Percentiles rank a stretch among this genome's conserved stretches.
phyloP scores from a whole-genome alignment of 306 rosid genomes.

The Morella rubra region DNA sequence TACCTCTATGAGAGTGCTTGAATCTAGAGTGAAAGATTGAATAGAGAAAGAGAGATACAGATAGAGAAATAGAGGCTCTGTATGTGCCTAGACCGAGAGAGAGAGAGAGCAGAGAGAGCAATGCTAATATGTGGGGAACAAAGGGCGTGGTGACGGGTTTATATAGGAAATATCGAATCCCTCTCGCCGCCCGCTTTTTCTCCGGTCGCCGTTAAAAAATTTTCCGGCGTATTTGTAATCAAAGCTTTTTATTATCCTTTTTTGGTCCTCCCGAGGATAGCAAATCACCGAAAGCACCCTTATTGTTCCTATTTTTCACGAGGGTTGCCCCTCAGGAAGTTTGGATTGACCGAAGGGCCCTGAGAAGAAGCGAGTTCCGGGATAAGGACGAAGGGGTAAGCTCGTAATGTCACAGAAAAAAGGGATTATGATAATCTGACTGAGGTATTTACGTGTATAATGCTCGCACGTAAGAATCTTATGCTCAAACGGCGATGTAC shows the following conservation, averaged over 20 bases:
- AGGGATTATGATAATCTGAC: not conserved
- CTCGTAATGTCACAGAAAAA: not conserved
- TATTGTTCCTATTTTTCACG: not conserved
- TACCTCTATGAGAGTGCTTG: conserved; percentile 51
- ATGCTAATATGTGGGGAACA: conserved; percentile 49
- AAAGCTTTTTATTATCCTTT: not conserved
- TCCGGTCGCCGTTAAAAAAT: conserved; percentile 42
- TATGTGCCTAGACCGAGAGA: conserved; percentile 36
- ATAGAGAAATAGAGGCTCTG: conserved; percentile 32
- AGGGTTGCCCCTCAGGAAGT: not conserved
- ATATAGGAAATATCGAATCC: conserved; percentile 74
- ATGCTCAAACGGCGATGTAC: not conserved
- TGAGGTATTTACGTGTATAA: not conserved
- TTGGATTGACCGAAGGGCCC: not conserved
- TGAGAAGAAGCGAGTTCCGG: not conserved
- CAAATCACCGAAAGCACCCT: conserved; percentile 20
- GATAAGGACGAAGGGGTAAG: conserved; percentile 2
- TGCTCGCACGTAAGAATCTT: conserved; percentile 36
- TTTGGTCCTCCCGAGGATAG: not conserved
- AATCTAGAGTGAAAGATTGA: not conserved
- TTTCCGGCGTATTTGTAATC: conserved; percentile 20
- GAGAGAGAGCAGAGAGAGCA: conserved; percentile 12
- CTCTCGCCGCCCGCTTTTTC: conserved; percentile 32
- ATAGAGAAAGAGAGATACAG: conserved; percentile 8
- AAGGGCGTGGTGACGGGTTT: conserved; percentile 61